Conservation (phyloP, 2,329 filamentous ascomycete genomes). For the Celoporthe dispersa region DNA sequence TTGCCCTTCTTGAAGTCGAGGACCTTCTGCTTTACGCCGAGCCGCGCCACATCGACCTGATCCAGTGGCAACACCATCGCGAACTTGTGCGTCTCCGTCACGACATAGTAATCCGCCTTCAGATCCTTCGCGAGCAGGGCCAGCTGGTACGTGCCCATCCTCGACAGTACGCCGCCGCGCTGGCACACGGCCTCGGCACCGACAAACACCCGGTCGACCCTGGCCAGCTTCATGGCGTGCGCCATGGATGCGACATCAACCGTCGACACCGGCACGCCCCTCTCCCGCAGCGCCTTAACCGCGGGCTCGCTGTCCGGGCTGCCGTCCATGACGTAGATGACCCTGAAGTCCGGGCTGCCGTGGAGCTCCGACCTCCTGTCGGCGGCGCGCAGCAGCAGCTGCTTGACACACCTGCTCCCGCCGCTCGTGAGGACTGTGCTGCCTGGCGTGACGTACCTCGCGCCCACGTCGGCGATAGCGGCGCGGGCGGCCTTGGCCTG, state of each 20-base stretch:
- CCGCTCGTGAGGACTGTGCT: slow-evolving; percentile 89
- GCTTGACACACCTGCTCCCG: slow-evolving; percentile 81
- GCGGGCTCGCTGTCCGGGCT: slow-evolving; percentile 68
- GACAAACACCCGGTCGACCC: slow-evolving; percentile 70
- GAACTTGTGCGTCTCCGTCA: slow-evolving; percentile 96
- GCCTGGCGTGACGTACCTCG: slow-evolving; percentile 77
- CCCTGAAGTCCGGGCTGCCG: slow-evolving; percentile 71
- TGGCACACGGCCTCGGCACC: slow-evolving; percentile 88
- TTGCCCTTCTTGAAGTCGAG: slow-evolving; percentile 71
- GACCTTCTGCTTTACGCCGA: slow-evolving; percentile 75
- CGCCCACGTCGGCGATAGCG: slow-evolving; percentile 79
- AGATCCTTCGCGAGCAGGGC: slow-evolving; percentile 76
- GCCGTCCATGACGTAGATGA: slow-evolving; percentile 76
- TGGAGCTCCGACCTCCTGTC: slow-evolving; percentile 59
- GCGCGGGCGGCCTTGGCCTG: slow-evolving; percentile 84
- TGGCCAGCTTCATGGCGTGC: slow-evolving; percentile 69
- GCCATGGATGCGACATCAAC: slow-evolving; percentile 78
- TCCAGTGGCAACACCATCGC: slow-evolving; percentile 82
- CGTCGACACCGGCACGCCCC: slow-evolving; percentile 81
- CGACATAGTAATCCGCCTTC: slow-evolving; percentile 77
- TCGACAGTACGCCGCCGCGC: slow-evolving; percentile 89
- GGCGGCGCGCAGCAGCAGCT: slow-evolving; percentile 74
- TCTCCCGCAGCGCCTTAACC: slow-evolving; percentile 71
- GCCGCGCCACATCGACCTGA: slow-evolving; percentile 69
- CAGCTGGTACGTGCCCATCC: slow-evolving; percentile 86